Base-by-base conservation (phyloP, 495 filamentous ascomycete species). In the Letharia columbiana region DNA sequence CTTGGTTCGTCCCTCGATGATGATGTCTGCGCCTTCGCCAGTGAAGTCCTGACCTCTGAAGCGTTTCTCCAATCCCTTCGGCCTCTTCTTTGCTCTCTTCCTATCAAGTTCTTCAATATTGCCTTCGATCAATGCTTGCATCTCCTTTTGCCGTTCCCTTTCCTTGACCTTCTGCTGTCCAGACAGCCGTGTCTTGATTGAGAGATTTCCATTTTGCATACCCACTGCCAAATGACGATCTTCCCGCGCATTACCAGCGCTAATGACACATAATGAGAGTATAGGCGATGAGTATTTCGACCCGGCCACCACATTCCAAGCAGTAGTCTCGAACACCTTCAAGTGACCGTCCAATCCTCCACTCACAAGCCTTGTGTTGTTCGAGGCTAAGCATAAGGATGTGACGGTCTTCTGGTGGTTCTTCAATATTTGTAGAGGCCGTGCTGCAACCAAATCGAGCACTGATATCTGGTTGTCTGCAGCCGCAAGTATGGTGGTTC, bases 331-430 rank as follows among this genome's bases (percentile, higher is more conserved):
- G 68, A 93, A 96, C 47, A 98, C 83, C 78, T 99, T 99, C 76
- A 99, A 83, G 73, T 97, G 94, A 18, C 95, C 95, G 75, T 99
- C 94, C 42, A 99, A 79, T 20, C 86, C 89, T 74, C 91, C 95
- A 73, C 84, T 90, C 66, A 99, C 83, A 59, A 99, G 80, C 56
- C 95, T 83, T 60, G 85, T 85, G 23, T 87, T 85, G 69, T 89
- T 86, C 40, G 89, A 90, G 0, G 91, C 94, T n/a, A 86, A 73
- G 20, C 81, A 80, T 44, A 99, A 82, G 6, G 89, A 84, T 0
- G 94, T 98, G 41, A 99, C 91, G 0, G 94, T 96, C 84, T 97
- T 98, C 76, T 99, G 94, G 75, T 99, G 95, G 72, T 92, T 96
- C 63, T 89, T 86, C 54, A 99, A 87, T 66, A 95, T 77, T 45